Base-by-base conservation (phyloP, 108 stramenopile genomes). In the Stephanodiscus triporus region DNA sequence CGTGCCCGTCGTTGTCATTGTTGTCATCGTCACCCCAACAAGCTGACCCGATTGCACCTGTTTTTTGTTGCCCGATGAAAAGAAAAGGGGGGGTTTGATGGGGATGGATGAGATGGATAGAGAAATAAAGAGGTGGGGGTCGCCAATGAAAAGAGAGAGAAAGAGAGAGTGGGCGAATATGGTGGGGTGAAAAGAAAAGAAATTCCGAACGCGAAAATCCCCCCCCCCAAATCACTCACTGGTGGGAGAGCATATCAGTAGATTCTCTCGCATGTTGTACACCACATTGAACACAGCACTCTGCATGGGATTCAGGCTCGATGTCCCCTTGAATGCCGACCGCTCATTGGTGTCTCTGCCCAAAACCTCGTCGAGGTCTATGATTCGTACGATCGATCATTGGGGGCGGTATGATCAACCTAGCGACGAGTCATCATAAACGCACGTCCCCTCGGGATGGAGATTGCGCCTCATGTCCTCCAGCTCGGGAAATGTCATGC, bases 241-340 rank as follows among this genome's bases (percentile, higher is more conserved):
- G 10, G 97, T 98, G 0, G 97, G 97, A n/a, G 97, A 97, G 75
- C 98, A 99, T 54, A 99, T 91, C 50, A 99, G 81, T 51, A 99
- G 67, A 84, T 99, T 99, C 73, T 97, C 96, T 38, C 89, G 81
- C n/a, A 76, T 78, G 32, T 84, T 62, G 69, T 88, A 99, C 26
- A 97, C 97, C n/a, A 81, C 81, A 13, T 97, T 90, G 87, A 88
- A 99, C n/a, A 97, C 95, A 49, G 84, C 70, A 20, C 87, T 88
- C 87, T 98, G 97, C 96, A 98, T 97, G 11, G 96, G 96, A 72
- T 98, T 98, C 42, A 98, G 86, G 34, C 88, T 84, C 13, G 71
- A 63, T 20, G 91, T 91, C 9, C 94, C 94, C 30, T 38, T 50
- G 82, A 96, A 97, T 22, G 90, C 92, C 58, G 56, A 50, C 4